phyloP scores from a whole-genome alignment of 2,329 filamentous ascomycete genomes.

The Fusarium nurragi region DNA sequence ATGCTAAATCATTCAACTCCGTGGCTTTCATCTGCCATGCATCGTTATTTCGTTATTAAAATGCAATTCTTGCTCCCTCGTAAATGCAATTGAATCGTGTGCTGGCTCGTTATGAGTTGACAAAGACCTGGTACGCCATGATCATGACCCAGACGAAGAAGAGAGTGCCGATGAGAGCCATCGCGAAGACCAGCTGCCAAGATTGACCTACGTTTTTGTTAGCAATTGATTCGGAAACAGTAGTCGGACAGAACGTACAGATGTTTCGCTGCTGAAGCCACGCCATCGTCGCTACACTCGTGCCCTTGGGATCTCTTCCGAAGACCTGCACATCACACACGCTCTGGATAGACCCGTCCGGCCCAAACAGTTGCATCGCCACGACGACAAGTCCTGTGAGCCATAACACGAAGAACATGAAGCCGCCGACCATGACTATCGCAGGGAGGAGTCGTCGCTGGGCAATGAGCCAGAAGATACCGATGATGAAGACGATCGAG shows the following conservation, averaged over 20 bases:
- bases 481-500: slow-evolving; percentile 71
- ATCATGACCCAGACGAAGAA: slow-evolving; percentile 75
- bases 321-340: slow-evolving; percentile 70
- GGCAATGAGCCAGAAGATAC: slow-evolving; percentile 71
- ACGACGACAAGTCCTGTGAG: slow-evolving; percentile 71
- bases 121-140: slow-evolving; percentile 73
- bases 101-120: slow-evolving; percentile 46
- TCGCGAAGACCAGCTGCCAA: slow-evolving; percentile 73
- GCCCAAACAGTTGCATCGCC: slow-evolving; percentile 71
- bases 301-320: slow-evolving; percentile 59
- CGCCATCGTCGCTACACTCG: slow-evolving; percentile 65
- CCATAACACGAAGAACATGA: slow-evolving; percentile 75
- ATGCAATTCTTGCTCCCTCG: neutral
- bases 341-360: slow-evolving; percentile 64
- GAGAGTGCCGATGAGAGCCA: slow-evolving; percentile 66
- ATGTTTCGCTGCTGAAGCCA: slow-evolving; percentile 72
- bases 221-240: slow-evolving; percentile 6
- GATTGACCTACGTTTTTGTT: slow-evolving; percentile 59
- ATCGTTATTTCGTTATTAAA: slow-evolving; percentile 32
- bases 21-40: slow-evolving; percentile 30
- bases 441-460: slow-evolving; percentile 68
- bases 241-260: slow-evolving; percentile 58
- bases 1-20: slow-evolving; percentile 23
- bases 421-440: slow-evolving; percentile 71
- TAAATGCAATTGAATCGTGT: neutral